Base-by-base conservation (phyloP, 768 basidiomycete genomes). In the Boletus pseudo-olivaceus region DNA sequence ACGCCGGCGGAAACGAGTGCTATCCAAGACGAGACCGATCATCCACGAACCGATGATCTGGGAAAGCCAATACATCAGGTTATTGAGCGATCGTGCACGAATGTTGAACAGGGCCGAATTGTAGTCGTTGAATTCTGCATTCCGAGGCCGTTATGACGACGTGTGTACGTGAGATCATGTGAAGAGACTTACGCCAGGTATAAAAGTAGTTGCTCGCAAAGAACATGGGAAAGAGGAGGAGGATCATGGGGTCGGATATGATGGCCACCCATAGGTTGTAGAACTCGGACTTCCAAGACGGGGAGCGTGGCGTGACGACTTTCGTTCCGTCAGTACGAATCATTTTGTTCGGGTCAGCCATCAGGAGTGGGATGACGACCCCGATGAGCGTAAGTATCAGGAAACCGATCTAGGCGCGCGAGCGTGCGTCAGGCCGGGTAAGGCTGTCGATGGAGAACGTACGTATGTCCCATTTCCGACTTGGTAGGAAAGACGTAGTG, bases 121-220 rank as follows among this genome's bases (percentile, higher is more conserved):
- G 69, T 78, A 90, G 45, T 83, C 85, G 57, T 87, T 90, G 72
- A 90, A 90, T 70, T 90, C 85, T 88, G 32, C 7, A 10, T 29
- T 19, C 27, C 20, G 5, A 14, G n/a, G 9, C 11, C 41, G n/a
- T 37, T 34, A 35, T 7, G 15, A 44, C 6, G 14, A 14, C 2
- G n/a, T 47, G 9, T 10, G 54, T 56, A 23, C 26, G 46, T 32
- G 40, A 27, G 43, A 53, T 14, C 10, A 27, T 26, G 11, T 1
- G n/a, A 71, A 11, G 1, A 6, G 19, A 61, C 62, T 48, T 56
- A 87, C 87, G 87, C 85, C 86, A 90, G 6, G 88, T 84, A 63
- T 88, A 89, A 72, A 89, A 90, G 83, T 85, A 89, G 67, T 90
- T 90, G 41, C 83, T 85, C 8, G 85, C 81, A 53, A 89, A 82